These are phyloP conservation scores for Diaporthe amygdali DNA, from an alignment of 2,329 filamentous ascomycete genomes.

Conservation along the genomic window DNA sequence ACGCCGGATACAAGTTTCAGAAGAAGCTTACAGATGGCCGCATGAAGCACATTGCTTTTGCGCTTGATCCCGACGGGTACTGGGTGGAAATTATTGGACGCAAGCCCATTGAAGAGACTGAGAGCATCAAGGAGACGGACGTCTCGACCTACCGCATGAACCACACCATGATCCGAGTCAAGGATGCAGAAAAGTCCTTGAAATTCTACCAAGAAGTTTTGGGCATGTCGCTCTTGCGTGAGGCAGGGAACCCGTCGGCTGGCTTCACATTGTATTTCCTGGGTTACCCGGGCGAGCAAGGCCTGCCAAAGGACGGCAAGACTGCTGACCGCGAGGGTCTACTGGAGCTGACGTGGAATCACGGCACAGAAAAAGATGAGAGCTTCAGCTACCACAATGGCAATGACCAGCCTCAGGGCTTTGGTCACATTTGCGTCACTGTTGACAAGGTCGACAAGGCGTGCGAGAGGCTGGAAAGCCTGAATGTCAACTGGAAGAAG, in stretches of 20 bases:
- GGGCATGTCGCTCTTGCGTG: slow-evolving; percentile 85
- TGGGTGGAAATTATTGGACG: slow-evolving; percentile 86
- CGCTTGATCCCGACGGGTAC: slow-evolving; percentile 84
- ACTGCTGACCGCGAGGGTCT: slow-evolving; percentile 78
- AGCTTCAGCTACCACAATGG: slow-evolving; percentile 89
- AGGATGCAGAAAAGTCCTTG: slow-evolving; percentile 75
- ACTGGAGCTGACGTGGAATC: slow-evolving; percentile 87
- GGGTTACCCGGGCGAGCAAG: slow-evolving; percentile 71
- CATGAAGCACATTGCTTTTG: slow-evolving; percentile 90
- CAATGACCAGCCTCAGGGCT: slow-evolving; percentile 89
- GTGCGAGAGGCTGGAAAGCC: slow-evolving; percentile 82
- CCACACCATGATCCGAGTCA: slow-evolving; percentile 95
- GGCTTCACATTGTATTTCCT: slow-evolving; percentile 94
- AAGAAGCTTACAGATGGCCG: slow-evolving; percentile 91
- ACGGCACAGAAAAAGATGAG: slow-evolving; percentile 84
- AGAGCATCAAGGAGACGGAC: slow-evolving; percentile 75
- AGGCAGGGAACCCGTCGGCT: slow-evolving; percentile 69
- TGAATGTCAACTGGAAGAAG: slow-evolving; percentile 93
- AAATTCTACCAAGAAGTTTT: slow-evolving; percentile 85
- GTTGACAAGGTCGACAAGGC: slow-evolving; percentile 91
- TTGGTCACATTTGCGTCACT: slow-evolving; percentile 87
- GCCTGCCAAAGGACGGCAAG: slow-evolving; percentile 56
- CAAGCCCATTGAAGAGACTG: slow-evolving; percentile 73
- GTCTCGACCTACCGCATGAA: slow-evolving; percentile 79
- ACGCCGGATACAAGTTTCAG: slow-evolving; percentile 91